Evolutionary conservation across 495 filamentous ascomycete species (phyloP), one percentile per base, ranked within the genome.

Genomic region (Margaritispora aquatica): DNA sequence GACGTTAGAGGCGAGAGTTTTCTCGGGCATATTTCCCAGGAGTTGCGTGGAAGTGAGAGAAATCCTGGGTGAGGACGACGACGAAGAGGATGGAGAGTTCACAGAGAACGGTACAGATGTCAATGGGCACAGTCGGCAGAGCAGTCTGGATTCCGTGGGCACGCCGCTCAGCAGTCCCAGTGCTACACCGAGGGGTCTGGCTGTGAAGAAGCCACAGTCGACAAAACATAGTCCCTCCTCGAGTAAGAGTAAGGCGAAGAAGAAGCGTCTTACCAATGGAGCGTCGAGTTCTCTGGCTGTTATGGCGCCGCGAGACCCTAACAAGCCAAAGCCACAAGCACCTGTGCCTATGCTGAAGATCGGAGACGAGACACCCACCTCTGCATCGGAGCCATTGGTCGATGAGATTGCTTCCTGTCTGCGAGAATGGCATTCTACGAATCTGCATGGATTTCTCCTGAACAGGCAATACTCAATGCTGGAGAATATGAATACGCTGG

Each of bases 291-390:
- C 20, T 23, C 68, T 72, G n/a, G 15, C 52, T 1, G 64, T 74
- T 0, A 67, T 70, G 11, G 63, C 70, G 11, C 64, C 64, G 41
- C 75, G 81, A 46, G 80, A 86, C 58, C 81, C 78, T 1, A 79
- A 84, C 68, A 80, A 77, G 26, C 86, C 88, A 15, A 88, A 89
- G 65, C 95, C 91, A 24, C 81, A 89, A 1, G 95, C 95, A 9
- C 94, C 94, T 0, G 95, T 98, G 1, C 94, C 94, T 8, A 93
- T 96, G 89, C 79, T 98, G 36, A 96, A 96, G 70, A 90, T 97
- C 66, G 95, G 95, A 23, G 94, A 98, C 63, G 94, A 98, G 75
- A 96, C 91, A 0, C 87, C 91, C 2, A 93, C 88, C 1, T 96
- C 90, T 2, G 79, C 83, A 13, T 82, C 88, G 23, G 94, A 99